Conservation (phyloP, 768 basidiomycete species). For the Coprinopsis marcescibilis region DNA sequence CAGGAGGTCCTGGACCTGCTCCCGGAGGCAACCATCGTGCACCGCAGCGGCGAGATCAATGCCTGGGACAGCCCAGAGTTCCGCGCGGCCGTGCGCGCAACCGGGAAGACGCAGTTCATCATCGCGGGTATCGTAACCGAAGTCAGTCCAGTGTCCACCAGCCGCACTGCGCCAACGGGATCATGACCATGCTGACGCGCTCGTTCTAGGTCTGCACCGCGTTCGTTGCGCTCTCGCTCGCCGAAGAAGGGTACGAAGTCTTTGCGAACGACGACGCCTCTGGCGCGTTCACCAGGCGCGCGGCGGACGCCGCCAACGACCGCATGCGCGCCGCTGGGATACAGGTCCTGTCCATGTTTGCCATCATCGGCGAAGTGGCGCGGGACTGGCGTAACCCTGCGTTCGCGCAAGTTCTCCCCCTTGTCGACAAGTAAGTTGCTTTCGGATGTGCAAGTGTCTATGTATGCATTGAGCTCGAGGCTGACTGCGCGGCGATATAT, state of each 20-base stretch:
- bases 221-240: conserved; percentile 42
- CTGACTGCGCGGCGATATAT: background rate
- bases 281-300: conserved; percentile 33
- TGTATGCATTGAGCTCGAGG: background rate
- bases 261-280: conserved; percentile 44
- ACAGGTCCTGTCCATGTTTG: conserved; percentile 39
- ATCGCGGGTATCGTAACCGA: conserved; percentile 45
- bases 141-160: conserved; percentile 26
- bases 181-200: background rate
- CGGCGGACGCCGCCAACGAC: conserved; percentile 39
- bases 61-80: conserved; percentile 49
- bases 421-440: conserved; percentile 38
- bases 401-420: conserved; percentile 34
- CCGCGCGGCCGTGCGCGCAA: conserved; percentile 38
- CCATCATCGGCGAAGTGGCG: conserved; percentile 42
- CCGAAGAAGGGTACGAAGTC: conserved; percentile 40
- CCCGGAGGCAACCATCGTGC: conserved; percentile 38
- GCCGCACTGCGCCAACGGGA: background rate
- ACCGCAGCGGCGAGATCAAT: conserved; percentile 43
- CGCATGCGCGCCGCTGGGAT: conserved; percentile 45
- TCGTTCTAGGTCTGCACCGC: conserved; percentile 40
- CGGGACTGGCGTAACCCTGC: conserved; percentile 46
- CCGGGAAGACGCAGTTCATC: conserved; percentile 45
- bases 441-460: background rate
- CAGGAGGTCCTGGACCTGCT: conserved; percentile 40